A percentile compares a stretch with the other conserved stretches of the same genome.
These are phyloP conservation scores for Erythrobasidium hasegawianum DNA, from an alignment of 1,284 basidiomycete genomes.

Conservation along the genomic window DNA sequence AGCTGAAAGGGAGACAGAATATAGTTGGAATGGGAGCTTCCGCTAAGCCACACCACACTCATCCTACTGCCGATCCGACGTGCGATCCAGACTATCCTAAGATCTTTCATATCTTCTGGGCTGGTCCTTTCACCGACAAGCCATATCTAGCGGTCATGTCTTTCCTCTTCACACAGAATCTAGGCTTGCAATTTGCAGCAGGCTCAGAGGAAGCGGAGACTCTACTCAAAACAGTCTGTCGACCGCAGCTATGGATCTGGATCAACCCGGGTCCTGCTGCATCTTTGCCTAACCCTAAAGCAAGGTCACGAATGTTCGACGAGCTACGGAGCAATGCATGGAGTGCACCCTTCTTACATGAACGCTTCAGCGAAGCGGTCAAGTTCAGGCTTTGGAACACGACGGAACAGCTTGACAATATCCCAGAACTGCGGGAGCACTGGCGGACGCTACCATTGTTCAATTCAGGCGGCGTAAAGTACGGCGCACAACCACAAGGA, in stretches of 20 bases:
- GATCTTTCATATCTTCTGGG: conserved; percentile 82
- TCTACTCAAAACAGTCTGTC: conserved; percentile 53
- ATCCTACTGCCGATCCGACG: conserved; percentile 49
- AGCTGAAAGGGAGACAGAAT: conserved; percentile 4
- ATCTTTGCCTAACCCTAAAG: conserved; percentile 66
- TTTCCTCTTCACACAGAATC: conserved; percentile 77
- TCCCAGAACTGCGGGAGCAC: conserved; percentile 69
- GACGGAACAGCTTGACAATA: conserved; percentile 76
- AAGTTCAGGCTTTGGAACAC: conserved; percentile 87
- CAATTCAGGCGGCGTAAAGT: conserved; percentile 68
- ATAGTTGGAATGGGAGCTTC: conserved; percentile 33
- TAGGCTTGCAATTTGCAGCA: conserved; percentile 58
- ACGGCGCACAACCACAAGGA: conserved; percentile 46
- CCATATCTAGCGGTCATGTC: conserved; percentile 73
- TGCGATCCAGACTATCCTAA: conserved; percentile 69
- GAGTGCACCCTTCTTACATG: conserved; percentile 77
- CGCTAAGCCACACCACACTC: conserved; percentile 47
- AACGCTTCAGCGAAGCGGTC: conserved; percentile 70
- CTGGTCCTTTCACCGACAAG: conserved; percentile 76
- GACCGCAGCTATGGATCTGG: conserved; percentile 81
- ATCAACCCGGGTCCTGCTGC: conserved; percentile 68
- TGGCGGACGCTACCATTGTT: conserved; percentile 68
- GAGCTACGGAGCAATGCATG: conserved; percentile 71
- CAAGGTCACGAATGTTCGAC: conserved; percentile 62
- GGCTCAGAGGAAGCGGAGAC: conserved; percentile 32